Evolutionary conservation across 2,329 filamentous ascomycete species (phyloP), one percentile per base, ranked within the genome.

Genomic region (Colletotrichum echinochloae): DNA sequence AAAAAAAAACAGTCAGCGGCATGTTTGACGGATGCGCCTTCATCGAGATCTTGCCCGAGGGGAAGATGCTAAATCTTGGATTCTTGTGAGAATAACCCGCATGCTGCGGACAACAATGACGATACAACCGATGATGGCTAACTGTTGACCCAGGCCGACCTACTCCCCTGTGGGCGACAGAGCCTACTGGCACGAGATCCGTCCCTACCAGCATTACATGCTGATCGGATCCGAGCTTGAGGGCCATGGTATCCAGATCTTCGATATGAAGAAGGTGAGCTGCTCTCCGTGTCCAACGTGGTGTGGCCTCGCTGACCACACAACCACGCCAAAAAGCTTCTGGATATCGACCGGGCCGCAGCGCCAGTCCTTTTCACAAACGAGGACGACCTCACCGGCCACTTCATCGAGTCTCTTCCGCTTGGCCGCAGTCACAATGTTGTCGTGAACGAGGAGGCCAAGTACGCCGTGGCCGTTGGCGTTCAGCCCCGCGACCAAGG

Each of bases 231-330:
- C 75, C 65, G 80, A 82, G 73, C 83, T 85, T 2, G 74, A 75
- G 23, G 76, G 79, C 62, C 88, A 90, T 74, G 85, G 86, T 37
- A 83, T 90, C 41, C 88, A 90, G 76, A 86, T 90, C 75, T 90
- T 90, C 71, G 88, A 90, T 75, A 83, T 89, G 85, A 85, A 80
- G 73, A 88, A 85, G 62, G 71, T 71, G 1, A 55, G 55, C 28
- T 18, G 3, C 30, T 23, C 12, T 35, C 16, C 1, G 8, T 30
- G 2, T 14, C 6, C 8, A 35, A 3, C 14, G 1, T 4, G 7
- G 9, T 6, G 44, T 18, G 4, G 4, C 11, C 30, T 8, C 1
- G 49, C 23, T 66, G 14, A 66, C 56, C n/a, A n/a, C n/a, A n/a
- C n/a, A 7, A 3, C 44, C 44, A 46, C 20, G 2, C 3, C 1